phyloP scores from a whole-genome alignment of 306 rosid species.

The Dryas octopetala region DNA sequence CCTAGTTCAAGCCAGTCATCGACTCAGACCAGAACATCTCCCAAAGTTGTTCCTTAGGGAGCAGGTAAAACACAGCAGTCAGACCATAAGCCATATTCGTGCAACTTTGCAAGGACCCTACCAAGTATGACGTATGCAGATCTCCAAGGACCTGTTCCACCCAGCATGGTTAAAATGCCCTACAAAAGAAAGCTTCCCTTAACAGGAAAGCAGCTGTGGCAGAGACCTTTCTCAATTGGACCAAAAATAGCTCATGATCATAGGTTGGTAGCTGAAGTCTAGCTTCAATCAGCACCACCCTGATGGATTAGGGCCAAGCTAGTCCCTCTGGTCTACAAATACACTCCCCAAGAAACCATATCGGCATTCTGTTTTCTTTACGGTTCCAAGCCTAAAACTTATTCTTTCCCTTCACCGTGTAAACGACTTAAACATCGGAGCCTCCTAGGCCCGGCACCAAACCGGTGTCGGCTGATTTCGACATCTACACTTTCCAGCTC shows the following conservation, averaged over 20 bases:
- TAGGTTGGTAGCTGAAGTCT: neutral
- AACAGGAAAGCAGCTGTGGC: neutral
- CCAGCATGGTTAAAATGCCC: neutral
- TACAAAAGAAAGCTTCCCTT: neutral
- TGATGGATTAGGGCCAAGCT: neutral
- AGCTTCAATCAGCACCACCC: neutral
- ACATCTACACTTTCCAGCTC: neutral
- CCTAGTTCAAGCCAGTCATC: too few relatives aligned
- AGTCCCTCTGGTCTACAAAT: too few relatives aligned
- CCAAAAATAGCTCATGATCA: neutral
- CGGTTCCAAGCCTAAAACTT: neutral
- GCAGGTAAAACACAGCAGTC: neutral
- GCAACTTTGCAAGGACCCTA: neutral
- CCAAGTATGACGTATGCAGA: neutral
- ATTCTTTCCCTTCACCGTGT: neutral
- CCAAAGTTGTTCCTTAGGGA: neutral
- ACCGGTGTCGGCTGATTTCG: neutral
- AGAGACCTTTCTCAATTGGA: neutral
- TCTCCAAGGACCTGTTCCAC: neutral
- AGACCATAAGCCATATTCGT: neutral
- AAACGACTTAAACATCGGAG: neutral
- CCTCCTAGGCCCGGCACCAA: too few relatives aligned
- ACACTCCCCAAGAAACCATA: neutral
- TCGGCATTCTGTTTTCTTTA: neutral
- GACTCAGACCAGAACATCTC: neutral